Percentiles rank a stretch among this genome's conserved stretches.
Evolutionary conservation across 2,329 filamentous ascomycete species (phyloP).

Genomic region (Talaromyces sp.): DNA sequence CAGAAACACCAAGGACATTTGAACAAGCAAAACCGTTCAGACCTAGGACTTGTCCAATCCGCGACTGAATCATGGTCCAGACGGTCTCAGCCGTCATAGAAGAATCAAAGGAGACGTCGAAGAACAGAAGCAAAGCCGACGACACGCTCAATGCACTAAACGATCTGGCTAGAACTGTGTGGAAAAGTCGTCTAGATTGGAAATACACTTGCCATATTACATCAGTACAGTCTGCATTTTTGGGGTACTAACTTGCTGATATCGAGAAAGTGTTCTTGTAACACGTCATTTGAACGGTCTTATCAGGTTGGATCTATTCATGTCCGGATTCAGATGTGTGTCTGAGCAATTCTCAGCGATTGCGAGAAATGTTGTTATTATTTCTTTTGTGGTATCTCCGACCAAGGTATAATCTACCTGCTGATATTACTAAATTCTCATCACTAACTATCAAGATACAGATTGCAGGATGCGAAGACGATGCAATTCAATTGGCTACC

Average conservation of each 20-base stretch:
- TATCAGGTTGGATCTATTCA: background rate
- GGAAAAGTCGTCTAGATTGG: background rate
- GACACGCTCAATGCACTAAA: background rate
- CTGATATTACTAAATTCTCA: background rate
- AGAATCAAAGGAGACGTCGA: background rate
- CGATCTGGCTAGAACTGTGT: background rate
- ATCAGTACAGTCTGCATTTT: no score
- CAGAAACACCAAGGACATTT: background rate
- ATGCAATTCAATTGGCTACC: background rate
- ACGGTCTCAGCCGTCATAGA: background rate
- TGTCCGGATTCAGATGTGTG: background rate
- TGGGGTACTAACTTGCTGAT: background rate
- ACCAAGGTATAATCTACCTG: background rate
- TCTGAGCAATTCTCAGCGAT: background rate
- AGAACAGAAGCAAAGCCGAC: background rate
- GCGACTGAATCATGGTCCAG: background rate
- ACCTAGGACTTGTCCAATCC: background rate
- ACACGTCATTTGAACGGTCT: background rate
- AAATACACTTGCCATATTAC: background rate
- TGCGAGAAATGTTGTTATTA: background rate
- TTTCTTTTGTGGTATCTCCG: background rate
- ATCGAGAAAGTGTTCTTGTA: background rate
- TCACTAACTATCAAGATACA: background rate
- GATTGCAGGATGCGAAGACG: background rate
- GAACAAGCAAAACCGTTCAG: background rate